Conservation (phyloP, 2,329 filamentous ascomycete genomes). For the Ceratocystis cacaofunesta region DNA sequence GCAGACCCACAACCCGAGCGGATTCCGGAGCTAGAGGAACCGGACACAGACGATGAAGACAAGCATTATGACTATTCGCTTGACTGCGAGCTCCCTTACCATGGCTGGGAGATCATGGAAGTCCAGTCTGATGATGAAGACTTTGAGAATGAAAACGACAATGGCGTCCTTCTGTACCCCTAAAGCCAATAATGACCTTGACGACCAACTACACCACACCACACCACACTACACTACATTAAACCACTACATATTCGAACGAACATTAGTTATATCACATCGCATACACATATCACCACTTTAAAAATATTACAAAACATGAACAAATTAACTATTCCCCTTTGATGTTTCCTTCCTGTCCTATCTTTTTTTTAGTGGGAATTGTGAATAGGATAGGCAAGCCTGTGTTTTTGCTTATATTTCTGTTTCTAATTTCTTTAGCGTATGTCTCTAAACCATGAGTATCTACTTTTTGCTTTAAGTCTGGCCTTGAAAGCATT, state of each 20-base stretch:
- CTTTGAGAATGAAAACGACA: slow-evolving; percentile 11
- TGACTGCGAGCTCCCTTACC: slow-evolving; percentile 37
- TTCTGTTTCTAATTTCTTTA: background rate
- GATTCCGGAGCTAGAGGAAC: slow-evolving; percentile 41
- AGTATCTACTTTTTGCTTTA: background rate
- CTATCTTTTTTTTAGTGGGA: background rate
- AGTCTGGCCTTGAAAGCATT: background rate
- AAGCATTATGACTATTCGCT: slow-evolving; percentile 26
- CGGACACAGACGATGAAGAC: slow-evolving; percentile 32
- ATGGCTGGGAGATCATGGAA: slow-evolving; percentile 36
- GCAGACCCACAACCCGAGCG: slow-evolving; percentile 33
- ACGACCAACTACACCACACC: background rate
- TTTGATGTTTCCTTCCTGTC: background rate
- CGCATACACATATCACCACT: background rate
- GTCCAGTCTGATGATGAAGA: slow-evolving; percentile 24
- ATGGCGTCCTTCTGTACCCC: slow-evolving; percentile 2
- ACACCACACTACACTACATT: no score
- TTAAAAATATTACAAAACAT: slow-evolving; percentile 1
- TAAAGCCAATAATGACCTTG: background rate
- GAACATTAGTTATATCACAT: background rate
- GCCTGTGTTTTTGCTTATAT: background rate
- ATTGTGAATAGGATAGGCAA: background rate
- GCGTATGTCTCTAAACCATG: background rate
- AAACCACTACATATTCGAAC: background rate
- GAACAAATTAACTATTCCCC: background rate